phyloP scores from a whole-genome alignment of 768 basidiomycete species.

The Mrakia gelida region DNA sequence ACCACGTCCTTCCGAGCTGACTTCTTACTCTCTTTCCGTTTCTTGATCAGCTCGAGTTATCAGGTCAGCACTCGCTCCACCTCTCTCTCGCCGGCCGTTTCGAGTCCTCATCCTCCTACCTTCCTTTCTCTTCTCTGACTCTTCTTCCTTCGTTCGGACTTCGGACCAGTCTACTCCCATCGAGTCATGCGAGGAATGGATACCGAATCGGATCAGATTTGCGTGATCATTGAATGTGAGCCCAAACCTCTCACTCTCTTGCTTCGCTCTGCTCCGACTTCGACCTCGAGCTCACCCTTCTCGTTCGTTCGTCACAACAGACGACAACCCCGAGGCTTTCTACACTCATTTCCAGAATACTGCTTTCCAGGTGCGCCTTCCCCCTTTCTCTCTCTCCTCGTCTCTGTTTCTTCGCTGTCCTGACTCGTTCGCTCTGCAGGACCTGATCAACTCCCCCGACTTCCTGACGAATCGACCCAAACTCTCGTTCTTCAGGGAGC shows the following conservation, averaged over 20 bases:
- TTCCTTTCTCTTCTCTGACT: background rate
- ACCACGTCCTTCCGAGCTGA: background rate
- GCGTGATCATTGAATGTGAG: background rate
- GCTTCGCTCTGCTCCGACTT: background rate
- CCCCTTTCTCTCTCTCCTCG: background rate
- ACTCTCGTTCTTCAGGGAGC: background rate
- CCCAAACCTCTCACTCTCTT: background rate
- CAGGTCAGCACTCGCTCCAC: background rate
- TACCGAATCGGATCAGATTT: background rate
- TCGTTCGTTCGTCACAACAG: background rate
- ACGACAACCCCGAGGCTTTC: constrained; percentile 10
- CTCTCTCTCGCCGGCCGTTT: background rate
- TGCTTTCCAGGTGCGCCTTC: background rate
- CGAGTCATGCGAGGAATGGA: constrained; percentile 6
- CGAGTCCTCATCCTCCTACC: background rate
- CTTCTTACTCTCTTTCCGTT: background rate
- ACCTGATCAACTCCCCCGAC: background rate
- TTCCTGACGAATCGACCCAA: background rate
- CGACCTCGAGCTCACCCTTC: background rate
- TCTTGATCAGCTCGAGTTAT: background rate
- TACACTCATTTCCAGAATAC: background rate
- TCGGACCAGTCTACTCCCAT: background rate
- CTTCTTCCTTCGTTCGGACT: background rate
- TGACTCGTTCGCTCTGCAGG: background rate
- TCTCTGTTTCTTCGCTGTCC: too few species aligned